These are phyloP conservation scores for Phlebopus sp. DNA, from an alignment of 1,284 basidiomycete species.

Conservation along the genomic window DNA sequence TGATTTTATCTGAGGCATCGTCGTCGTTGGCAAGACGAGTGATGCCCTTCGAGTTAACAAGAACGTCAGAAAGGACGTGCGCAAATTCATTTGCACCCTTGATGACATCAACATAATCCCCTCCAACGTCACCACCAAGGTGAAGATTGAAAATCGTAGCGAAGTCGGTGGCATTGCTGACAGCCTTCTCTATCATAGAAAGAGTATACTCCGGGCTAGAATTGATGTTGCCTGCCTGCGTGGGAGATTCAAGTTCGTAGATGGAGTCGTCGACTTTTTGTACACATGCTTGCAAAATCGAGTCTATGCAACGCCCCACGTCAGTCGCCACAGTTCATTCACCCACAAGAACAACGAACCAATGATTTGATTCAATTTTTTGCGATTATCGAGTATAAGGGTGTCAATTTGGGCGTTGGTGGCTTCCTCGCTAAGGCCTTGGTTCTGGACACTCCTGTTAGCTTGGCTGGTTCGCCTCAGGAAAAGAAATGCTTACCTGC, in stretches of 20 bases:
- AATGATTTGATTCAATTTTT: conserved; percentile 98
- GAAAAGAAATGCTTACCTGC: conserved; percentile 49
- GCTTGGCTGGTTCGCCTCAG: not conserved
- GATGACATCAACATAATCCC: conserved; percentile 97
- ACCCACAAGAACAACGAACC: conserved; percentile 44
- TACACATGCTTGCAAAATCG: conserved; percentile 94
- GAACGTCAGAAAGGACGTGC: conserved; percentile 88
- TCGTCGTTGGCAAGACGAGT: conserved; percentile 90
- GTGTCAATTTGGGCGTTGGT: conserved; percentile 97
- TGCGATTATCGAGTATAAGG: conserved; percentile 94
- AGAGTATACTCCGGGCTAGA: conserved; percentile 98
- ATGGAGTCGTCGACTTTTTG: conserved; percentile 97
- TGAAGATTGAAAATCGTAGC: conserved; percentile 93
- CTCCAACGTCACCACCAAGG: conserved; percentile 84
- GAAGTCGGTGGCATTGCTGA: conserved; percentile 94
- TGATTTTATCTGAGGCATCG: conserved; percentile 88
- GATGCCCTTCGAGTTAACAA: conserved; percentile 93
- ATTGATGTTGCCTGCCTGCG: conserved; percentile 90
- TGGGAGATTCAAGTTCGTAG: conserved; percentile 96
- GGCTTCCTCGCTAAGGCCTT: conserved; percentile 83
- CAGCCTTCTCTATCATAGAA: conserved; percentile 97
- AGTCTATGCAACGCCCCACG: conserved; percentile 55
- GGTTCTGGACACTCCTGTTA: conserved; percentile 46
- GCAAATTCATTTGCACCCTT: conserved; percentile 96
- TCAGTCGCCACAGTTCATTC: conserved; percentile 1